These are phyloP conservation scores for Phialocephala sp. DNA, from an alignment of 2,329 filamentous ascomycete species.

Conservation along the genomic window DNA sequence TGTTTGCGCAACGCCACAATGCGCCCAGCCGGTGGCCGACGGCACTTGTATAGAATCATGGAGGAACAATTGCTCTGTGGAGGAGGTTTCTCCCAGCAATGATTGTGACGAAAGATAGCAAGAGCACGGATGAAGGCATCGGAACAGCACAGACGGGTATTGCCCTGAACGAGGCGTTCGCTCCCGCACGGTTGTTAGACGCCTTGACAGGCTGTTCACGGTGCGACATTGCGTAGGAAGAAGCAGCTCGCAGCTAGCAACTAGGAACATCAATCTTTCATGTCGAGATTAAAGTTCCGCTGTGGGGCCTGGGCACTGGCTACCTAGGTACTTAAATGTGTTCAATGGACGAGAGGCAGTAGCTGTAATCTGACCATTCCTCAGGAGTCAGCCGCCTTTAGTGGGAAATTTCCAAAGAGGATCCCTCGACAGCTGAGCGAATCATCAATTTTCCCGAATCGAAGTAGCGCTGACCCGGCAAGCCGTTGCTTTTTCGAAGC, in stretches of 20 bases:
- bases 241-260: not conserved
- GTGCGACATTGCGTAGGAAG: constrained; percentile 9
- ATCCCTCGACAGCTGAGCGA: constrained; percentile 10
- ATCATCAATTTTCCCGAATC: constrained; percentile 2
- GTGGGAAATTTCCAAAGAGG: not conserved
- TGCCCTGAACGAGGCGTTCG: constrained; percentile 16
- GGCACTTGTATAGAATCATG: not conserved
- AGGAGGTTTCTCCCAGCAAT: not conserved
- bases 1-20: constrained; percentile 8
- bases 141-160: constrained; percentile 6
- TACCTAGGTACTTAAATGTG: constrained; percentile 2
- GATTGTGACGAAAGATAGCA: not conserved
- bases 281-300: constrained; percentile 7
- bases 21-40: constrained; percentile 4
- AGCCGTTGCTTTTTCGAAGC: constrained; percentile 7
- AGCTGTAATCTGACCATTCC: constrained; percentile 7
- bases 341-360: not conserved
- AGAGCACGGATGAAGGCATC: not conserved
- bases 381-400: not conserved
- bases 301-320: not conserved
- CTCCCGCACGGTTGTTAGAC: constrained; percentile 11
- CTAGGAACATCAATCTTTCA: constrained; percentile 2
- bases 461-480: constrained; percentile 6
- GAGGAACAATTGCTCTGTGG: not conserved
- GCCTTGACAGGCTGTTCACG: constrained; percentile 14